Percentiles rank a stretch among this genome's conserved stretches.
Evolutionary conservation across 2,329 filamentous ascomycete species (phyloP).

Genomic region (Paecilomyces sp.): DNA sequence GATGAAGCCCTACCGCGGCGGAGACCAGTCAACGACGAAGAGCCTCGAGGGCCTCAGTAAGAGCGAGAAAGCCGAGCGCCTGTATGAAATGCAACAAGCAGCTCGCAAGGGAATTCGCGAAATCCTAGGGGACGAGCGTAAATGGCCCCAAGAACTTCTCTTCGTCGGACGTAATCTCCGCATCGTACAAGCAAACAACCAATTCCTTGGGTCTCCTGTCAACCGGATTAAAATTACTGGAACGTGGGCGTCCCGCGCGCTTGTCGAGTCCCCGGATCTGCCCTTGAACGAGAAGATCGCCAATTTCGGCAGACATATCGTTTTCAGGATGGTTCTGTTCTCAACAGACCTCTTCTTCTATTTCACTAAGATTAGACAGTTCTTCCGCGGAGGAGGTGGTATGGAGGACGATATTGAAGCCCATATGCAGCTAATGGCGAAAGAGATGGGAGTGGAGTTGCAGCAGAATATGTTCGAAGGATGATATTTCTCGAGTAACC

Average conservation of each 20-base stretch:
- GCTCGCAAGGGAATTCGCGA: conserved; percentile 67
- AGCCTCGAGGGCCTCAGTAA: conserved; percentile 46
- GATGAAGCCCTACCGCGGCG: conserved; percentile 84
- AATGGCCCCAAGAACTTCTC: conserved; percentile 83
- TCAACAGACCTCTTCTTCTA: conserved; percentile 77
- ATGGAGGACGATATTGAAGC: conserved; percentile 94
- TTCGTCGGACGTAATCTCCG: conserved; percentile 89
- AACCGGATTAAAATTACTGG: conserved; percentile 93
- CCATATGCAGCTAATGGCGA: conserved; percentile 79
- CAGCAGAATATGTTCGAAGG: conserved; percentile 86
- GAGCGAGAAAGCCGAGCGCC: conserved; percentile 49
- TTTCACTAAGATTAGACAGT: conserved; percentile 69
- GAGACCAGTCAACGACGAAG: conserved; percentile 60
- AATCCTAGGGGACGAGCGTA: conserved; percentile 75
- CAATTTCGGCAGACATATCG: conserved; percentile 67
- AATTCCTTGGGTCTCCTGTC: conserved; percentile 80
- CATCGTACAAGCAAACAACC: conserved; percentile 90
- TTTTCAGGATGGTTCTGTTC: conserved; percentile 74
- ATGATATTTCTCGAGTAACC: conserved; percentile 28
- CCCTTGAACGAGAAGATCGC: conserved; percentile 54
- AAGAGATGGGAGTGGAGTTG: conserved; percentile 84
- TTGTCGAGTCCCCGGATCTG: conserved; percentile 67
- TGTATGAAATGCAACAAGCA: conserved; percentile 75
- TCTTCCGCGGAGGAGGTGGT: conserved; percentile 66
- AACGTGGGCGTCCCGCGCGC: conserved; percentile 74